phyloP scores from a whole-genome alignment of 2,329 filamentous ascomycete species.

The Aspergillus vadensis region DNA sequence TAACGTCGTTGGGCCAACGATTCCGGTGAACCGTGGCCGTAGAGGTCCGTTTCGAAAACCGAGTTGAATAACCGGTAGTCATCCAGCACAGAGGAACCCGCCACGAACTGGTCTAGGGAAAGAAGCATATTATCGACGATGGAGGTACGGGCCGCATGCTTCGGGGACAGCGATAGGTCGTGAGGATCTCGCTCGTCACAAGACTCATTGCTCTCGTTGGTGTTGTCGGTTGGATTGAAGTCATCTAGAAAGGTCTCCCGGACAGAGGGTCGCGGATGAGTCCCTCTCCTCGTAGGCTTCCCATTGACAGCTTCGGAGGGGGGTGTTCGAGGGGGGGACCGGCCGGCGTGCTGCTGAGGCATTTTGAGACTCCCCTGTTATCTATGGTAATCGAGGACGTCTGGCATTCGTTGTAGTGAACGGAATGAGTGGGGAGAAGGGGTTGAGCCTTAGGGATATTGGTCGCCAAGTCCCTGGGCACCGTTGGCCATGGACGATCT shows the following conservation, averaged over 20 bases:
- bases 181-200: slow-evolving; percentile 57
- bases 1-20: slow-evolving; percentile 44
- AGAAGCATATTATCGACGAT: slow-evolving; percentile 95
- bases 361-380: slow-evolving; percentile 25
- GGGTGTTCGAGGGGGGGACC: slow-evolving; percentile 46
- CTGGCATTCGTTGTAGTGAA: slow-evolving; percentile 10
- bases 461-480: background rate
- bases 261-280: slow-evolving; percentile 36
- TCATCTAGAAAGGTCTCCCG: slow-evolving; percentile 46
- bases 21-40: slow-evolving; percentile 34
- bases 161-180: slow-evolving; percentile 77
- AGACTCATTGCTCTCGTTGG: slow-evolving; percentile 38
- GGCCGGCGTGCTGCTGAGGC: slow-evolving; percentile 32
- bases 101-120: slow-evolving; percentile 80
- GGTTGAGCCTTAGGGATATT: background rate
- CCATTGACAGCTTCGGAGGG: slow-evolving; percentile 38
- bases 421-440: background rate
- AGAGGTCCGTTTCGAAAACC: slow-evolving; percentile 43
- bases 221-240: slow-evolving; percentile 34
- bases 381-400: slow-evolving; percentile 1
- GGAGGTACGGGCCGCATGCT: slow-evolving; percentile 80
- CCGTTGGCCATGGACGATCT: background rate
- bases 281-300: slow-evolving; percentile 32
- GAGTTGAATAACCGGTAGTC: slow-evolving; percentile 44
- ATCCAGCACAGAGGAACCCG: slow-evolving; percentile 34